Evolutionary conservation across 192 early-diverging fungal genomes (phyloP).

Genomic region (Coemansia sp.): DNA sequence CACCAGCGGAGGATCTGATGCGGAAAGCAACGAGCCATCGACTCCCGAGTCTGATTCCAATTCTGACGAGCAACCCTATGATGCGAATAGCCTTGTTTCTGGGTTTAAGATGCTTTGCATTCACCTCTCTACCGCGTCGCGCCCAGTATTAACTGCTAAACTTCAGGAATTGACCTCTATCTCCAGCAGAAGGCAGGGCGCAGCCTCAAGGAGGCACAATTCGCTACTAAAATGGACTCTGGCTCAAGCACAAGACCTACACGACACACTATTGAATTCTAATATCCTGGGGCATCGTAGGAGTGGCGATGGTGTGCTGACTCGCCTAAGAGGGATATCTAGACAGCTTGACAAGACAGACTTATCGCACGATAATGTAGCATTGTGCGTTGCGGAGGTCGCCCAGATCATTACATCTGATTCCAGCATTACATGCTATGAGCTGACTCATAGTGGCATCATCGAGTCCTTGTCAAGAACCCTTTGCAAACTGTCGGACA

Average conservation of each 20-base stretch:
- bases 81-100: neutral
- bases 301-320: neutral
- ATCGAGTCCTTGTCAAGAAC: slow-evolving; percentile 56
- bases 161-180: neutral
- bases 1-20: neutral
- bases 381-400: neutral
- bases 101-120: slow-evolving; percentile 14
- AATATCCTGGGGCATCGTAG: neutral
- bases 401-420: slow-evolving; percentile 11
- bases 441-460: slow-evolving; percentile 77
- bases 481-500: neutral
- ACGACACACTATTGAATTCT: neutral
- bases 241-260: slow-evolving; percentile 19
- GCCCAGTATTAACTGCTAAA: neutral
- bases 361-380: neutral
- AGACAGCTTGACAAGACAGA: slow-evolving; percentile 1
- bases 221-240: slow-evolving; percentile 10
- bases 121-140: slow-evolving; percentile 11
- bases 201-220: neutral
- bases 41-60: neutral
- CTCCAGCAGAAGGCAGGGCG: neutral
- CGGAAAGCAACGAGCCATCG: neutral
- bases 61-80: neutral
- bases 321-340: slow-evolving; percentile 8
- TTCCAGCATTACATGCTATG: slow-evolving; percentile 73